Conservation (phyloP, 148 eudicot genomes). For the Rhododendron molle region DNA sequence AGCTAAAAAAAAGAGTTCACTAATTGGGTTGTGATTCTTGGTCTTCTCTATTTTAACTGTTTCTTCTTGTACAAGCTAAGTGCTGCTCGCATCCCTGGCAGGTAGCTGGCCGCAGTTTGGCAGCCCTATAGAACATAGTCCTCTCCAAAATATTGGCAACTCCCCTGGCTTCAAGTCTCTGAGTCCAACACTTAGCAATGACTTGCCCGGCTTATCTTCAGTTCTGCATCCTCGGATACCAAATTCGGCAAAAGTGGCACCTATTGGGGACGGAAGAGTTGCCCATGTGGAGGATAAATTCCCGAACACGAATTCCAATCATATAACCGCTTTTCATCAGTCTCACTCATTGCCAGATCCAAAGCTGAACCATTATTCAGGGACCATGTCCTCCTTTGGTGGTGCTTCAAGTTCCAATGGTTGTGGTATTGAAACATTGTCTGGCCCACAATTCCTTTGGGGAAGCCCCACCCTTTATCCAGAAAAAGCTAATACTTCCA, state of each 20-base stretch:
- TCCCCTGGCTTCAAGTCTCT: constrained; percentile 48
- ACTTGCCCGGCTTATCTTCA: constrained; percentile 59
- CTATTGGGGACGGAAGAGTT: constrained; percentile 58
- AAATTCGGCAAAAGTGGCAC: constrained; percentile 49
- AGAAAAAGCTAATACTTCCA: constrained; percentile 37
- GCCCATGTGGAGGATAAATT: constrained; percentile 38
- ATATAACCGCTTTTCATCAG: constrained; percentile 39
- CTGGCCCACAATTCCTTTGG: constrained; percentile 90
- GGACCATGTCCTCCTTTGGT: constrained; percentile 47
- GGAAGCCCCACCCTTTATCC: constrained; percentile 50
- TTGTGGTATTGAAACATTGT: constrained; percentile 61
- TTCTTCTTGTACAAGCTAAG: not conserved
- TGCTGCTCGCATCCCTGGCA: constrained; percentile 19
- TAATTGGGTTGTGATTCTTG: not conserved
- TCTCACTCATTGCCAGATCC: constrained; percentile 73
- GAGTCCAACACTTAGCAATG: constrained; percentile 47
- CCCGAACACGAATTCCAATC: constrained; percentile 33
- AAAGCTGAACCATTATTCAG: constrained; percentile 41
- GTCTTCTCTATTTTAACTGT: not conserved
- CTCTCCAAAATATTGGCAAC: constrained; percentile 43
- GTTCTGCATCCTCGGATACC: constrained; percentile 50
- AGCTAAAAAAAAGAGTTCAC: not conserved
- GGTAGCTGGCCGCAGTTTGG: constrained; percentile 67
- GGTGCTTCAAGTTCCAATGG: constrained; percentile 59
- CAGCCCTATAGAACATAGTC: constrained; percentile 56